phyloP scores from a whole-genome alignment of 352 stramenopile species.

The Phytophthora syringae region DNA sequence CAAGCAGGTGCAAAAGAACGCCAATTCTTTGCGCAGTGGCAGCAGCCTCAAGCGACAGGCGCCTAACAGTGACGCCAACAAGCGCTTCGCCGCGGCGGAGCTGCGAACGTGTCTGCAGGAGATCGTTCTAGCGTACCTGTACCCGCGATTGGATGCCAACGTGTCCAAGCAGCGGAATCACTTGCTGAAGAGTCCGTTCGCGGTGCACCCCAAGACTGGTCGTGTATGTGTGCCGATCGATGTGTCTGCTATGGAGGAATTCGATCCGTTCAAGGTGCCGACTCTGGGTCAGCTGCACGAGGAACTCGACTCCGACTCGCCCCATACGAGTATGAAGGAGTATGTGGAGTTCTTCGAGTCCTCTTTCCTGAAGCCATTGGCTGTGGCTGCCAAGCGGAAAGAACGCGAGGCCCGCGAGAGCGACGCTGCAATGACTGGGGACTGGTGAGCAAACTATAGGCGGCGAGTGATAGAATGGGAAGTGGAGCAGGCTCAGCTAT shows the following conservation, averaged over 20 bases:
- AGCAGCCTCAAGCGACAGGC: constrained; percentile 52
- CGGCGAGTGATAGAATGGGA: constrained; percentile 10
- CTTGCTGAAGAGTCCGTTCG: constrained; percentile 99
- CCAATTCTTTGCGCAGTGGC: constrained; percentile 51
- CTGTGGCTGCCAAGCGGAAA: constrained; percentile 69
- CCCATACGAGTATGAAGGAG: constrained; percentile 68
- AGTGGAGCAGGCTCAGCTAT: constrained; percentile 22
- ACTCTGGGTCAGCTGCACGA: constrained; percentile 84
- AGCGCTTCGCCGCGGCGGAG: constrained; percentile 67
- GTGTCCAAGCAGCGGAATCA: constrained; percentile 99
- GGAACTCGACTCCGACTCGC: constrained; percentile 75
- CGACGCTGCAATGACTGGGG: constrained; percentile 73
- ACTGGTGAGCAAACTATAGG: constrained; percentile 63
- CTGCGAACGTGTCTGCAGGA: constrained; percentile 93
- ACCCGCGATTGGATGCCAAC: constrained; percentile 99
- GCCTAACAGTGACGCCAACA: constrained; percentile 48
- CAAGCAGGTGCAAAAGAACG: constrained; percentile 64
- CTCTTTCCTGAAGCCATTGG: constrained; percentile 76
- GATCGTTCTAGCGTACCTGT: constrained; percentile 97
- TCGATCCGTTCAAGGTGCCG: constrained; percentile 89
- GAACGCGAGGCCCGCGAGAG: constrained; percentile 72
- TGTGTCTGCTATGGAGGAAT: constrained; percentile 80
- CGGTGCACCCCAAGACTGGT: constrained; percentile 97
- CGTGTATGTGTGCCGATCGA: constrained; percentile 98
- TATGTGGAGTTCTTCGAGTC: constrained; percentile 81